phyloP scores from a whole-genome alignment of 2,329 filamentous ascomycete species.

The Beauveria asiatica region DNA sequence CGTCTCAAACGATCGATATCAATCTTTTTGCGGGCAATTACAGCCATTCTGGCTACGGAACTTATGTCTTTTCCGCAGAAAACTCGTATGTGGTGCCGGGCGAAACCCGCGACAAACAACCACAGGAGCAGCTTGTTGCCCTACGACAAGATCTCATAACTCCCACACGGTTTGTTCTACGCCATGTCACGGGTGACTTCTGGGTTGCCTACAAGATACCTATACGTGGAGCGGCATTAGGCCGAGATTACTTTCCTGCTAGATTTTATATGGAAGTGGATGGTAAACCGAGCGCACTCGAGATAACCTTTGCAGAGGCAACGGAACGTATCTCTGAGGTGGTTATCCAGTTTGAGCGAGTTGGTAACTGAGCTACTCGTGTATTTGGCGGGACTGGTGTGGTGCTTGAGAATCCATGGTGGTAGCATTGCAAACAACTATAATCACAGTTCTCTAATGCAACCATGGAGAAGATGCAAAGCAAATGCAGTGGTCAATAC shows the following conservation, averaged over 20 bases:
- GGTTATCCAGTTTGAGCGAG: not conserved
- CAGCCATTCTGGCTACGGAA: constrained; percentile 29
- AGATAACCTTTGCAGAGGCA: not conserved
- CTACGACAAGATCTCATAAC: not conserved
- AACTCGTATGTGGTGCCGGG: not conserved
- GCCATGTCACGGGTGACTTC: not conserved
- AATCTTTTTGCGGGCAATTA: constrained; percentile 30
- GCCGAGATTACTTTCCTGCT: not conserved
- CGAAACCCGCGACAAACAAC: too few species aligned
- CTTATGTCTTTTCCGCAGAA: not conserved
- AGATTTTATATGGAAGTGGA: not conserved
- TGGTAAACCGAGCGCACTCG: not conserved
- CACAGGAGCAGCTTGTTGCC: not conserved
- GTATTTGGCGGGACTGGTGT: not conserved
- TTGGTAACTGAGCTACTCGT: not conserved
- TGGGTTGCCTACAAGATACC: not conserved
- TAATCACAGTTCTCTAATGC: not conserved
- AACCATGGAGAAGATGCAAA: too few species aligned
- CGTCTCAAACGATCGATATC: constrained; percentile 23
- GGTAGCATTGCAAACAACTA: not conserved
- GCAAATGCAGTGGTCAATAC: too few species aligned
- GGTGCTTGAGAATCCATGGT: not conserved
- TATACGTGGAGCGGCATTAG: not conserved
- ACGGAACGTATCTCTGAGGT: not conserved
- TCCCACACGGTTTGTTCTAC: not conserved